Evolutionary conservation across 345 rosid genomes (phyloP).

Genomic region (Eucalyptus cloeziana): DNA sequence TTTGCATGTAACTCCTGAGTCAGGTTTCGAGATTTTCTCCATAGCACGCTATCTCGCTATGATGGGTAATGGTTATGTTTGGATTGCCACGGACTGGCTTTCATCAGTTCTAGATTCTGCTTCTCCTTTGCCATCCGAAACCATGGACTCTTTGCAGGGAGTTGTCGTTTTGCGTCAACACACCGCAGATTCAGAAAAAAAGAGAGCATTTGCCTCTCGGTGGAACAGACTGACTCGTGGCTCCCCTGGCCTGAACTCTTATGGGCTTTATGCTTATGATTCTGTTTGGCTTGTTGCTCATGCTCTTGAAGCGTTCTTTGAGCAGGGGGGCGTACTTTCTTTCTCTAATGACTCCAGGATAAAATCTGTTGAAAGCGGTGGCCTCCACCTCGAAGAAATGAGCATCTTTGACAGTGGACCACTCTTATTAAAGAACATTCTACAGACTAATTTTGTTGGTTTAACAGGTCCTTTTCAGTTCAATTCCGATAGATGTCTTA

Average conservation of each 20-base stretch:
- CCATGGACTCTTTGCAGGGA: conserved; percentile 70
- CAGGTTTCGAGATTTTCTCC: conserved; percentile 53
- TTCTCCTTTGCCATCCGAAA: conserved; percentile 43
- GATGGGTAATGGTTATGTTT: conserved; percentile 90
- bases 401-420: conserved; percentile 53
- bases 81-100: conserved; percentile 96
- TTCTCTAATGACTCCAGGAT: conserved; percentile 73
- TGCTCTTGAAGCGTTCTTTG: conserved; percentile 60
- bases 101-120: conserved; percentile 50
- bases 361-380: conserved; percentile 17
- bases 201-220: conserved; percentile 42
- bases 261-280: conserved; percentile 83
- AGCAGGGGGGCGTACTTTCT: conserved; percentile 60
- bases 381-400: conserved; percentile 64
- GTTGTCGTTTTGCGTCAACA: conserved; percentile 73
- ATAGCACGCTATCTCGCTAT: conserved; percentile 68
- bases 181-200: conserved; percentile 53
- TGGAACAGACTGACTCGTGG: conserved; percentile 51
- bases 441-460: conserved; percentile 52
- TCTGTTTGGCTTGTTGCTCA: conserved; percentile 82
- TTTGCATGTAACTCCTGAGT: conserved; percentile 39
- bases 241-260: conserved; percentile 53
- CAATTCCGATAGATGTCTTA: conserved; percentile 36
- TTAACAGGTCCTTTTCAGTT: conserved; percentile 73
- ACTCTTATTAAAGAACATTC: conserved; percentile 43